Conservation (phyloP, 1,139 yeast species). For the Lizanozyma gosingica region DNA sequence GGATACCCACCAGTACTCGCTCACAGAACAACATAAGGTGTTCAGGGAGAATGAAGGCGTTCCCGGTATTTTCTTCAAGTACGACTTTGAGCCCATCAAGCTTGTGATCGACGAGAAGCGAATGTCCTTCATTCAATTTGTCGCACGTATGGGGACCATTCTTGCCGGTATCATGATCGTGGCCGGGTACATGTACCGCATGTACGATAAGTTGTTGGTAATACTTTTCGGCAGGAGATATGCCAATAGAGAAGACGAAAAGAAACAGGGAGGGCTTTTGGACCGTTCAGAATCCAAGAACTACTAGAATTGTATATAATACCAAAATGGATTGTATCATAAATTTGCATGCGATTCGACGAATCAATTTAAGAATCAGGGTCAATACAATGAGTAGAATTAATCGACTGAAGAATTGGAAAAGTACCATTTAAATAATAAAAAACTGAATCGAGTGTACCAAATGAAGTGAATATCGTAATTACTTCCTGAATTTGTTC, state of each 20-base stretch:
- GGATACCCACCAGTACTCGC: conserved; percentile 82
- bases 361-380: too few relatives aligned
- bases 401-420: too few relatives aligned
- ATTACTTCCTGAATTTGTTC: too few relatives aligned
- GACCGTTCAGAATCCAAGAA: too few relatives aligned
- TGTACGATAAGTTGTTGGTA: conserved; percentile 38
- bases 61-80: conserved; percentile 79
- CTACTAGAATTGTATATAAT: too few relatives aligned
- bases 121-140: conserved; percentile 67
- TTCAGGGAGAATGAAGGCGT: conserved; percentile 20
- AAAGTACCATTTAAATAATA: too few relatives aligned
- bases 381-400: too few relatives aligned
- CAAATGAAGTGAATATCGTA: too few relatives aligned
- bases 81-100: conserved; percentile 83
- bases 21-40: conserved; percentile 44
- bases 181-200: conserved; percentile 37
- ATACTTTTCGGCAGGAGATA: conserved; percentile 42
- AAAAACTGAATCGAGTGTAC: too few relatives aligned
- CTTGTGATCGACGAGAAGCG: conserved; percentile 62
- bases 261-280: conserved; percentile 8
- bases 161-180: conserved; percentile 62
- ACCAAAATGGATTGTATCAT: too few relatives aligned
- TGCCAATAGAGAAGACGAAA: conserved; percentile 50
- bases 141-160: conserved; percentile 72
- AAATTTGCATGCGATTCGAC: too few relatives aligned